phyloP scores from a whole-genome alignment of 2,329 filamentous ascomycete species.

The Nigrospora osmanthi region DNA sequence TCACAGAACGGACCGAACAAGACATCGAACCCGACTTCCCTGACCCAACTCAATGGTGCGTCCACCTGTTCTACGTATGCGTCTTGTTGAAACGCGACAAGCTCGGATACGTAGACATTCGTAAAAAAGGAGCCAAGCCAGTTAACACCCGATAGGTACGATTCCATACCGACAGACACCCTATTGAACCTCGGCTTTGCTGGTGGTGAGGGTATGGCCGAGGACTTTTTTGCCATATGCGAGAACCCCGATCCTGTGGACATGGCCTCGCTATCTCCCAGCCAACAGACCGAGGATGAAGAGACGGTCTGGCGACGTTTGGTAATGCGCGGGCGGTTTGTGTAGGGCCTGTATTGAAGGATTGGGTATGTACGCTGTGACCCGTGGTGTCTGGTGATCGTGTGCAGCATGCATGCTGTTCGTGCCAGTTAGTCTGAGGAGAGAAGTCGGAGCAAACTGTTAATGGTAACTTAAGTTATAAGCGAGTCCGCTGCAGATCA shows the following conservation, averaged over 20 bases:
- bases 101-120: neutral
- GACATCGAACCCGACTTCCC: too few relatives aligned
- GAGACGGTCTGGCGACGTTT: conserved; percentile 24
- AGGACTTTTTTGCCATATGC: conserved; percentile 23
- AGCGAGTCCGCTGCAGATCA: too few relatives aligned
- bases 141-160: conserved; percentile 16
- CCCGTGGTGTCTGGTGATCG: too few relatives aligned
- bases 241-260: conserved; percentile 24
- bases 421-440: too few relatives aligned
- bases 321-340: conserved; percentile 22
- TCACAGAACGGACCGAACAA: too few relatives aligned
- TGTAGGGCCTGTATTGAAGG: conserved; percentile 6
- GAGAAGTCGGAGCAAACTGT: too few relatives aligned
- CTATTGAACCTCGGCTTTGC: conserved; percentile 23
- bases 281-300: conserved; percentile 21
- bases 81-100: too few relatives aligned
- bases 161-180: conserved; percentile 21
- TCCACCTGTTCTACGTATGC: too few relatives aligned
- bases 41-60: too few relatives aligned
- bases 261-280: conserved; percentile 12
- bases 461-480: too few relatives aligned
- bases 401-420: too few relatives aligned
- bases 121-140: neutral
- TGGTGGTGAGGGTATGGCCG: conserved; percentile 21
- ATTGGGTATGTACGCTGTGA: too few relatives aligned